Percentiles rank a stretch among this genome's conserved stretches.
phyloP scores from a whole-genome alignment of 495 filamentous ascomycete species.

The Cairneyella variabilis region DNA sequence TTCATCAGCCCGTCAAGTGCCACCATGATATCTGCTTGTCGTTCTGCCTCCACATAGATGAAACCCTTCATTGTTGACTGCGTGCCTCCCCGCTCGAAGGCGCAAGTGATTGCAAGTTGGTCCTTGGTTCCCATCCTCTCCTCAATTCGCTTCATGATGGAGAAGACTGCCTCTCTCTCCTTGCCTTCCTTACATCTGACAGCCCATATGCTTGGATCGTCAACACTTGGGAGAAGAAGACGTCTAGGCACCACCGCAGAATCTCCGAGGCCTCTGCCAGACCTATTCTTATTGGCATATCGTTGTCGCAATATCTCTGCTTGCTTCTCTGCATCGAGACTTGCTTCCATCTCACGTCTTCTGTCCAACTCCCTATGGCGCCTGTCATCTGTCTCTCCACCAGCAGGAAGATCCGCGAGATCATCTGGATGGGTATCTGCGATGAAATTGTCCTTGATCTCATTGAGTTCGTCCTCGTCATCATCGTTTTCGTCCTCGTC shows the following conservation, averaged over 20 bases:
- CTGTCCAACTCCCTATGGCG: slow-evolving; percentile 93
- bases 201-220: slow-evolving; percentile 95
- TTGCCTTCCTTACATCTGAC: slow-evolving; percentile 91
- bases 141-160: slow-evolving; percentile 81
- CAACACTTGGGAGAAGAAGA: slow-evolving; percentile 84
- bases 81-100: slow-evolving; percentile 81
- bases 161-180: slow-evolving; percentile 83
- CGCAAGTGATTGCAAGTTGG: slow-evolving; percentile 74
- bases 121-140: slow-evolving; percentile 70
- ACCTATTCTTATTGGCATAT: slow-evolving; percentile 63
- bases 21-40: slow-evolving; percentile 78
- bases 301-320: slow-evolving; percentile 80
- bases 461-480: slow-evolving; percentile 82
- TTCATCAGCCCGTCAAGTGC: slow-evolving; percentile 79
- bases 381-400: slow-evolving; percentile 81
- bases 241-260: slow-evolving; percentile 77
- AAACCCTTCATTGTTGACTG: slow-evolving; percentile 77
- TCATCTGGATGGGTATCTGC: slow-evolving; percentile 89
- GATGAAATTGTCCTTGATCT: slow-evolving; percentile 73
- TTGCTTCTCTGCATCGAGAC: slow-evolving; percentile 89
- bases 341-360: slow-evolving; percentile 75
- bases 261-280: slow-evolving; percentile 52
- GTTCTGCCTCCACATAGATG: slow-evolving; percentile 88
- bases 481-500: slow-evolving; percentile 87
- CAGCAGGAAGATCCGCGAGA: slow-evolving; percentile 71